phyloP scores from a whole-genome alignment of 1,284 basidiomycete species.

The Fomitiporia mediterranea region DNA sequence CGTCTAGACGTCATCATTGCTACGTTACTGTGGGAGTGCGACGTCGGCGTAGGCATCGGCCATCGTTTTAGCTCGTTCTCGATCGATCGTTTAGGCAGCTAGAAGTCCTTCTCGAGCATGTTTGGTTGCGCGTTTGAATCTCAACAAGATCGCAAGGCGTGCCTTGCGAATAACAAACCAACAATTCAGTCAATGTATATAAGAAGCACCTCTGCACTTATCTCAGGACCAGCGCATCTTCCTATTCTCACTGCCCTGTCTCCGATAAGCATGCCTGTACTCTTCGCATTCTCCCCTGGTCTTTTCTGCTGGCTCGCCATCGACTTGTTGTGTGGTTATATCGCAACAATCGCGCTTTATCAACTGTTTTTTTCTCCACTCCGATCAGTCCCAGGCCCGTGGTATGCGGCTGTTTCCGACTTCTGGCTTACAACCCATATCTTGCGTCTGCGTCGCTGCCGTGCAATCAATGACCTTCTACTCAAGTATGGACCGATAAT shows the following conservation, averaged over 20 bases:
- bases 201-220: background rate
- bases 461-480: constrained; percentile 22
- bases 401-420: constrained; percentile 24
- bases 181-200: background rate
- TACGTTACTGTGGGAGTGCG: background rate
- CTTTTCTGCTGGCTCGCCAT: background rate
- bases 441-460: constrained; percentile 21
- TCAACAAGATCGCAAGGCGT: no score
- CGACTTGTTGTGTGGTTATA: background rate
- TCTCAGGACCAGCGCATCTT: background rate
- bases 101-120: background rate
- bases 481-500: constrained; percentile 24
- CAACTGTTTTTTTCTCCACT: constrained; percentile 23
- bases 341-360: constrained; percentile 11
- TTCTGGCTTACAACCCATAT: constrained; percentile 22
- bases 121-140: background rate
- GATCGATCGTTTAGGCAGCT: background rate
- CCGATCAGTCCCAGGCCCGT: constrained; percentile 24
- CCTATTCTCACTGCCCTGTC: background rate
- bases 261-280: no score
- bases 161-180: background rate
- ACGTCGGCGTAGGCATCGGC: background rate
- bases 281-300: no score
- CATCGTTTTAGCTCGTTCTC: background rate
- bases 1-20: background rate